Evolutionary conservation across 129 eudicot genomes (phyloP).

Genomic region (Helianthus tuberosus): DNA sequence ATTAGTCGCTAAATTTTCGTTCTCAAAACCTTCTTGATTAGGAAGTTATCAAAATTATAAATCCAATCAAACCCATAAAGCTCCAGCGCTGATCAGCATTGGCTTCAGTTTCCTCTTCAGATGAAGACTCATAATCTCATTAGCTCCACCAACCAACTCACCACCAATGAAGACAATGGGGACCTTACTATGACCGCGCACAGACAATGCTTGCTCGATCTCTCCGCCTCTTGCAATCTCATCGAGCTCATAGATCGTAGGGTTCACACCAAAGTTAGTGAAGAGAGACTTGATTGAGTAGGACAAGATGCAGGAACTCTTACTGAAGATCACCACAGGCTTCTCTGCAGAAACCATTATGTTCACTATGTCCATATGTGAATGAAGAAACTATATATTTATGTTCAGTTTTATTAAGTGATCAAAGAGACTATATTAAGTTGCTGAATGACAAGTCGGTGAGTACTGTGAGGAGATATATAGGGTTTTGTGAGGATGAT

Average conservation of each 20-base stretch:
- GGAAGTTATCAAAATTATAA: neutral
- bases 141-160: constrained; percentile 72
- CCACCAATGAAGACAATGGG: constrained; percentile 83
- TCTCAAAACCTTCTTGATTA: neutral
- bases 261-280: constrained; percentile 63
- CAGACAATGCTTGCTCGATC: constrained; percentile 59
- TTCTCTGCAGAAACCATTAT: constrained; percentile 69
- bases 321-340: constrained; percentile 83
- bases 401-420: neutral
- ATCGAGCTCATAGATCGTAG: constrained; percentile 76
- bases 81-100: constrained; percentile 67
- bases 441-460: neutral
- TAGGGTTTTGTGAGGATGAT: constrained; percentile 20
- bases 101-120: constrained; percentile 53
- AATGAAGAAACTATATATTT: neutral
- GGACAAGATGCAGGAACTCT: constrained; percentile 63
- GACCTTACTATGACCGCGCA: constrained; percentile 47
- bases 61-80: constrained; percentile 54
- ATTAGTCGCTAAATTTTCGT: neutral
- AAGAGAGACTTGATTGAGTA: constrained; percentile 69
- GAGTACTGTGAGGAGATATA: constrained; percentile 12
- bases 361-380: constrained; percentile 54
- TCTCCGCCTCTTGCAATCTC: constrained; percentile 59
- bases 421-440: neutral
- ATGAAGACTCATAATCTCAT: constrained; percentile 76